A percentile compares a stretch with the other conserved stretches of the same genome.
Conservation (phyloP, 1,284 basidiomycete species). For the Cutaneotrichosporon spelunceum region DNA sequence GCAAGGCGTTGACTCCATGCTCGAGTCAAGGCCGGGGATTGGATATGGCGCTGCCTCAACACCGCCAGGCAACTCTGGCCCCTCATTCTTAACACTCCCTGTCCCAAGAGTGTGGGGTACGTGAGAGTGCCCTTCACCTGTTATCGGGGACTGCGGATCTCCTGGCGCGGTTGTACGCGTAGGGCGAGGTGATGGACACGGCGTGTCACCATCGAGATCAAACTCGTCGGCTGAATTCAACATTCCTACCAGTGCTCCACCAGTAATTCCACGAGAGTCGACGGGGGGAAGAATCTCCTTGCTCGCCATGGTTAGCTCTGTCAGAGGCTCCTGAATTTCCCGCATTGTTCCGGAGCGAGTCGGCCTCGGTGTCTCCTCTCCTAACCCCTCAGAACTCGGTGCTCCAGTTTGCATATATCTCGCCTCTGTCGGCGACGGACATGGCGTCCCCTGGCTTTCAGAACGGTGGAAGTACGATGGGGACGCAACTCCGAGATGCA, state of each 20-base stretch:
- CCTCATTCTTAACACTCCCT: too few relatives aligned
- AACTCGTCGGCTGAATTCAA: not conserved
- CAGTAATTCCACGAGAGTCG: not conserved
- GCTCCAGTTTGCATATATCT: too few relatives aligned
- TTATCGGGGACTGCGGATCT: not conserved
- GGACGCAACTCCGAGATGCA: not conserved
- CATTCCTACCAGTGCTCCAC: not conserved
- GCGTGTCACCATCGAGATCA: not conserved
- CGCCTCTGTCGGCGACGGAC: not conserved
- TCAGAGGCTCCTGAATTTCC: too few relatives aligned
- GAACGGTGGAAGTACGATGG: not conserved
- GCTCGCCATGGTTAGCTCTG: too few relatives aligned
- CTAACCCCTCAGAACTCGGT: too few relatives aligned
- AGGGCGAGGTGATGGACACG: not conserved
- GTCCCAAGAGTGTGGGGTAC: too few relatives aligned
- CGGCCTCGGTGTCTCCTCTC: too few relatives aligned
- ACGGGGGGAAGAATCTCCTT: too few relatives aligned
- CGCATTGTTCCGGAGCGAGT: too few relatives aligned
- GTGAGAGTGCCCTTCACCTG: not conserved
- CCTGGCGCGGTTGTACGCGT: not conserved
- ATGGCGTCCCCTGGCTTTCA: not conserved
- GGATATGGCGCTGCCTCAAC: not conserved
- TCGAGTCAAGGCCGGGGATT: too few relatives aligned
- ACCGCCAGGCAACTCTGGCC: too few relatives aligned
- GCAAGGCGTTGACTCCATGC: not conserved